Percentiles rank a stretch among this genome's conserved stretches.
Conservation (phyloP, 2,329 filamentous ascomycete species). For the Diaporthe sp. region DNA sequence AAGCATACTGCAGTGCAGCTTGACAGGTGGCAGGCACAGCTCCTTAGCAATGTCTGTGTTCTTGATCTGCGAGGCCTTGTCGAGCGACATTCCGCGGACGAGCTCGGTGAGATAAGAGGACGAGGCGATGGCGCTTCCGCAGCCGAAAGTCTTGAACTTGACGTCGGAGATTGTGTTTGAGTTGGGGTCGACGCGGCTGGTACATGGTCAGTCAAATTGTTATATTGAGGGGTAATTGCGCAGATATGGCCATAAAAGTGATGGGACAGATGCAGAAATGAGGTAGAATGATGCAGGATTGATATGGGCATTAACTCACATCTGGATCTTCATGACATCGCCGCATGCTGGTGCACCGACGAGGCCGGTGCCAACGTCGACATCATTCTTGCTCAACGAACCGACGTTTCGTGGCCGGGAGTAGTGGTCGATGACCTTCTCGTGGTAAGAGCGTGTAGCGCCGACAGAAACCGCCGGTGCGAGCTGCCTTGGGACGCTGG, state of each 20-base stretch:
- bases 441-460: constrained; percentile 62
- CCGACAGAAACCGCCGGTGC: constrained; percentile 55
- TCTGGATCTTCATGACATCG: constrained; percentile 95
- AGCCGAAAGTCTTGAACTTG: constrained; percentile 98
- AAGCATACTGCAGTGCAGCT: constrained; percentile 94
- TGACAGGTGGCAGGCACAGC: constrained; percentile 88
- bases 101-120: constrained; percentile 95
- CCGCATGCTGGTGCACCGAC: constrained; percentile 92
- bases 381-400: constrained; percentile 77
- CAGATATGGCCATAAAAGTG: constrained; percentile 55
- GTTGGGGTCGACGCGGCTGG: constrained; percentile 81
- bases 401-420: constrained; percentile 68
- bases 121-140: constrained; percentile 93
- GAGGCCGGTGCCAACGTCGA: constrained; percentile 89
- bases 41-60: constrained; percentile 99
- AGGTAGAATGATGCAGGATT: constrained; percentile 58
- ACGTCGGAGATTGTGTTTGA: constrained; percentile 92
- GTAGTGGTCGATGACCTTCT: constrained; percentile 80
- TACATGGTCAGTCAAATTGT: background rate
- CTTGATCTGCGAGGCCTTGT: constrained; percentile 91
- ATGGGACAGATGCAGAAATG: constrained; percentile 59
- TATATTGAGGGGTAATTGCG: constrained; percentile 60
- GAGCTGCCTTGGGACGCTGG: constrained; percentile 55
- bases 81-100: constrained; percentile 94
- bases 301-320: constrained; percentile 80